A percentile compares a stretch with the other conserved stretches of the same genome.
phyloP scores from a whole-genome alignment of 2,329 filamentous ascomycete species.

The Blastomyces silverae region DNA sequence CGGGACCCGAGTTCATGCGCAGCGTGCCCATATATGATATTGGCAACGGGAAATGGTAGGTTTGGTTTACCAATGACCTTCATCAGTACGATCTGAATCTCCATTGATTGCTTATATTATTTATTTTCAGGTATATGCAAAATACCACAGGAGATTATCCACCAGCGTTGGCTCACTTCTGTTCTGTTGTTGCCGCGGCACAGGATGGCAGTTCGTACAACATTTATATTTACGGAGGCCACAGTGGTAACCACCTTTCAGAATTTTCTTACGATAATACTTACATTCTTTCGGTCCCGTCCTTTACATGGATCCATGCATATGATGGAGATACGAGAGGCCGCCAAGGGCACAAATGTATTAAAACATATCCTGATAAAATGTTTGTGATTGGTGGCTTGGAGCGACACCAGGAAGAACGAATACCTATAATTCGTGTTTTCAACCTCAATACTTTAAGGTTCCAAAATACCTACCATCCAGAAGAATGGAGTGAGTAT shows the following conservation, averaged over 20 bases:
- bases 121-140: constrained; percentile 34
- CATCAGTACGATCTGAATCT: background rate
- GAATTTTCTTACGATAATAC: constrained; percentile 29
- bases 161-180: constrained; percentile 35
- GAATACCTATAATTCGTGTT: constrained; percentile 44
- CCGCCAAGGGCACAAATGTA: constrained; percentile 31
- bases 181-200: constrained; percentile 37
- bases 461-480: constrained; percentile 31
- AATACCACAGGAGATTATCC: constrained; percentile 37
- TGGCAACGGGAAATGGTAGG: constrained; percentile 26
- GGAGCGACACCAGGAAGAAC: constrained; percentile 27
- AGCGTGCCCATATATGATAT: constrained; percentile 37
- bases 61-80: background rate
- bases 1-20: constrained; percentile 35
- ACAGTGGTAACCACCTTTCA: constrained; percentile 23
- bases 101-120: background rate
- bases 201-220: constrained; percentile 35
- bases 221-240: constrained; percentile 35
- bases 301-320: constrained; percentile 32
- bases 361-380: constrained; percentile 45
- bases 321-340: constrained; percentile 23
- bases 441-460: constrained; percentile 33
- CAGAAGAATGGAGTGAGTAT: constrained; percentile 30
- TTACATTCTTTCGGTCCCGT: constrained; percentile 33
- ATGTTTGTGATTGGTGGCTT: constrained; percentile 38